Percentiles rank a stretch among this genome's conserved stretches.
Evolutionary conservation across 1,284 basidiomycete genomes (phyloP).

Genomic region (Volvariella volvacea): DNA sequence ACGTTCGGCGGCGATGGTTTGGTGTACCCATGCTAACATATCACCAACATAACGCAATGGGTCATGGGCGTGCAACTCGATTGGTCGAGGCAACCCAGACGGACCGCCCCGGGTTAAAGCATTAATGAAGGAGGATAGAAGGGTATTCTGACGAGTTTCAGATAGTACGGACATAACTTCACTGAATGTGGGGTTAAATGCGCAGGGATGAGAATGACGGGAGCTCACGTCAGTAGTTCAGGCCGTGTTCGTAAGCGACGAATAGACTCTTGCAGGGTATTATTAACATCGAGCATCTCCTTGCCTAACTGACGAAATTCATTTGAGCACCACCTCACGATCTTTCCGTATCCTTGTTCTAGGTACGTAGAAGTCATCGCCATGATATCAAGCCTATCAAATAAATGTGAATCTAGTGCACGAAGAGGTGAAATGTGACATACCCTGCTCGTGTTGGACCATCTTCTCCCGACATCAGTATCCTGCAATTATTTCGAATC

Average conservation of each 20-base stretch:
- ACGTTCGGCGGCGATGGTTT: slow-evolving; percentile 88
- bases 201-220: slow-evolving; percentile 1
- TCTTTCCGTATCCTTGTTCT: slow-evolving; percentile 86
- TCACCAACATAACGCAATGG: slow-evolving; percentile 94
- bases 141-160: slow-evolving; percentile 74
- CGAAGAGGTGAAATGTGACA: slow-evolving; percentile 19
- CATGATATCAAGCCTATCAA: slow-evolving; percentile 80
- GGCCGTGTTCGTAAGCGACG: slow-evolving; percentile 67
- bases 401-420: slow-evolving; percentile 5
- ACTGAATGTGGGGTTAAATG: slow-evolving; percentile 28
- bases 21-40: slow-evolving; percentile 99
- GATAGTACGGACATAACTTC: slow-evolving; percentile 77
- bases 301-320: slow-evolving; percentile 81
- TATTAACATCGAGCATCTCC: slow-evolving; percentile 74
- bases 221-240: slow-evolving; percentile 69
- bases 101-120: slow-evolving; percentile 90
- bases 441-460: slow-evolving; percentile 79
- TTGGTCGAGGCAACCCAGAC: slow-evolving; percentile 84
- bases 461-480: slow-evolving; percentile 85
- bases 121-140: slow-evolving; percentile 77
- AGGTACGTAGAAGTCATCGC: slow-evolving; percentile 73
- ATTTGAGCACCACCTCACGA: slow-evolving; percentile 80
- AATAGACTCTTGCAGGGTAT: slow-evolving; percentile 70
- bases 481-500: slow-evolving; percentile 80
- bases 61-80: slow-evolving; percentile 96